Base-by-base conservation (phyloP, 208 protist genomes). In the Crithidia fasciculata region DNA sequence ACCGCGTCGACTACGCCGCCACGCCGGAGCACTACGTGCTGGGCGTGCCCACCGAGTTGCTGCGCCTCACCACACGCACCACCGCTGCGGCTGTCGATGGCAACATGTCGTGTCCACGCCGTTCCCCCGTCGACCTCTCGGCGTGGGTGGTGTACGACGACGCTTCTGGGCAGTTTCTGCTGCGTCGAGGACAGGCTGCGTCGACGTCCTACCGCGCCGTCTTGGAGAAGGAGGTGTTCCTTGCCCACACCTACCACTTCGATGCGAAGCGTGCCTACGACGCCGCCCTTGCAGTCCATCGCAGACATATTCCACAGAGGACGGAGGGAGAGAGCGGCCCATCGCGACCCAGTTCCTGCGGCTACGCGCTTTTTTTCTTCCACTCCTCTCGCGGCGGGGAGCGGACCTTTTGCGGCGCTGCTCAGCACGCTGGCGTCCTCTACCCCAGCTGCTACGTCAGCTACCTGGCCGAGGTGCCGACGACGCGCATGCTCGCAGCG, bases 191-290 rank as follows among this genome's bases (percentile, higher is more conserved):
- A 49, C 7, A 2, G 45, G 45, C 37, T 19, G 16, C 37, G 2
- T 6, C 63, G 37, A 10, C 12, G 52, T 6, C 19, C 6, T 36
- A 43, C 12, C 10, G 12, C 2, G 12, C 65, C n/a, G 8, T 49
- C 0, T 10, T 70, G 44, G 76, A 81, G 69, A 40, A 47, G 8
- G 61, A 84, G 37, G 67, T 84, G 5, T 80, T 84, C 40, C 44
- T 84, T 2, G 75, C 63, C 5, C 80, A 84, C 18, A 75, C 71
- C 7, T 84, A 75, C 56, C 37, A n/a, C 41, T 81, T 84, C 43
- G 68, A 75, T 39, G 56, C 75, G 2, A 57, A 63, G 56, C 12
- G 9, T 28, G 69, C 69, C 18, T 73, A 69, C 58, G 53, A 72
- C 8, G 76, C 76, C 39, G 76, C 76, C 8, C 40, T 43, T 7